Evolutionary conservation across 305 asterid genomes (phyloP).

Genomic region (Petunia hybrid): DNA sequence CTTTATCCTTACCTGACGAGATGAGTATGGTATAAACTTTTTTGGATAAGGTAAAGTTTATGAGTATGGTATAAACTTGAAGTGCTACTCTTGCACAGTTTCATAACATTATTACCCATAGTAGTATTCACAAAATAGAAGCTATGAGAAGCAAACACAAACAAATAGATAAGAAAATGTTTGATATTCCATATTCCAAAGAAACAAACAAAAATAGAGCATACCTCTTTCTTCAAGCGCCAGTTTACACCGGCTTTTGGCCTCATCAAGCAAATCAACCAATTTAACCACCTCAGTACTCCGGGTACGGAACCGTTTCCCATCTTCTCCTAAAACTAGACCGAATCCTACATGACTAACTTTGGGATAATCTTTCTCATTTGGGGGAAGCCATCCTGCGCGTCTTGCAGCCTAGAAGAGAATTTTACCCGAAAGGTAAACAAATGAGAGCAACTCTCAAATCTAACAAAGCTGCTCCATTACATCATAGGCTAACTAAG

Average conservation of each 20-base stretch:
- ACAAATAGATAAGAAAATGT: slow-evolving; percentile 21
- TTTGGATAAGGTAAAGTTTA: not conserved
- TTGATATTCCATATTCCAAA: slow-evolving; percentile 1
- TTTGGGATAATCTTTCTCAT: slow-evolving; percentile 69
- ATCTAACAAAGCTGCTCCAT: not conserved
- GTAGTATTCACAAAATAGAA: slow-evolving; percentile 16
- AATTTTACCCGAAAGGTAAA: slow-evolving; percentile 27
- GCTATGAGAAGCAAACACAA: not conserved
- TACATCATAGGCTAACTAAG: not conserved
- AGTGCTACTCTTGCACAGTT: not conserved
- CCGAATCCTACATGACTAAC: slow-evolving; percentile 90
- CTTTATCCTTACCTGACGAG: slow-evolving; percentile 68
- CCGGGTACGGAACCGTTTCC: slow-evolving; percentile 88
- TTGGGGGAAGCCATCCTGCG: slow-evolving; percentile 94
- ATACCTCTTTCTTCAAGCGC: slow-evolving; percentile 82
- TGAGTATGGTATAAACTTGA: not conserved
- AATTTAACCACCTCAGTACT: slow-evolving; percentile 89
- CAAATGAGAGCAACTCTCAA: slow-evolving; percentile 3
- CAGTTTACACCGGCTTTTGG: slow-evolving; percentile 77
- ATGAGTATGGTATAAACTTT: not conserved
- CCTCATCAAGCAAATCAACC: slow-evolving; percentile 91
- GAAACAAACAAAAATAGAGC: not conserved
- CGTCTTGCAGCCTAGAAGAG: slow-evolving; percentile 79
- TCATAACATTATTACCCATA: not conserved
- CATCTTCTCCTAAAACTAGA: slow-evolving; percentile 90